Conservation (phyloP, 2,329 filamentous ascomycete genomes). For the Gremmenia infestans region DNA sequence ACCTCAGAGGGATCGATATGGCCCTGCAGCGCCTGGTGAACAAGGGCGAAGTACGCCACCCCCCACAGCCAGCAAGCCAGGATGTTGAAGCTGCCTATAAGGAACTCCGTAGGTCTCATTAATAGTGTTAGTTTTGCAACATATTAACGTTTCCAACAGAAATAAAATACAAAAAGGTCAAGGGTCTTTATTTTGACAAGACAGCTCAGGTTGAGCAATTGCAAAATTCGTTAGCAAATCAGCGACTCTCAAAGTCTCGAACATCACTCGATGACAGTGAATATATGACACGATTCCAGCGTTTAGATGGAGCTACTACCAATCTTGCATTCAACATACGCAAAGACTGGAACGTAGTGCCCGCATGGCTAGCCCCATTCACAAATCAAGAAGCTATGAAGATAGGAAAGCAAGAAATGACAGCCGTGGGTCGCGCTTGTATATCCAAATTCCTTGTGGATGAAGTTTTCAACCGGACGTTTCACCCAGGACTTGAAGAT, state of each 20-base stretch:
- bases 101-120: conserved; percentile 36
- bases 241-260: conserved; percentile 88
- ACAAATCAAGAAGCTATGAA: conserved; percentile 82
- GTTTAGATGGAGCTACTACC: conserved; percentile 88
- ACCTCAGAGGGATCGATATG: conserved; percentile 30
- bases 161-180: conserved; percentile 96
- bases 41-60: conserved; percentile 43
- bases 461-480: conserved; percentile 85
- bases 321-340: conserved; percentile 94
- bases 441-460: conserved; percentile 88
- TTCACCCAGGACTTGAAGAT: conserved; percentile 82
- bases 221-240: conserved; percentile 95
- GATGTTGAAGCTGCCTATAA: conserved; percentile 36
- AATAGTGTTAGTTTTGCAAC: conserved; percentile 3
- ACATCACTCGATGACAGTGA: conserved; percentile 94
- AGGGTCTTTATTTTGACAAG: conserved; percentile 94
- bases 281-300: conserved; percentile 82
- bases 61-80: conserved; percentile 30
- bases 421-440: conserved; percentile 81
- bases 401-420: conserved; percentile 96
- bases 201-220: conserved; percentile 85
- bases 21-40: conserved; percentile 30
- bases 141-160: conserved; percentile 46
- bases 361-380: conserved; percentile 70
- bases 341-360: conserved; percentile 84